Evolutionary conservation across 1,284 basidiomycete species (phyloP), one percentile per base, ranked within the genome.

Genomic region (Peniophora sp.): DNA sequence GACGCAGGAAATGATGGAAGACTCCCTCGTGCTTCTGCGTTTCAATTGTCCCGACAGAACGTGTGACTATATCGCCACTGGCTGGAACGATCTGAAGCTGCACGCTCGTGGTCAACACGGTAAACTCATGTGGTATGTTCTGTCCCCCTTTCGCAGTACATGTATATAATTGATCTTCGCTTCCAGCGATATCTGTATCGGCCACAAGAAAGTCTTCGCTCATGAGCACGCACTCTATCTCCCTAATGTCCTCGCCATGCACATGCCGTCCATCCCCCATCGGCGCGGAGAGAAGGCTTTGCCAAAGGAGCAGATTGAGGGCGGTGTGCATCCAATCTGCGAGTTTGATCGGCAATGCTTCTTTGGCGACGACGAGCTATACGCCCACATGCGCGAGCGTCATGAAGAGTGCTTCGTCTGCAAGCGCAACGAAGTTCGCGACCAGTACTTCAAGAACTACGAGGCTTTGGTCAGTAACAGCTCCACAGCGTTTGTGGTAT

Each of bases 361-460:
- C 75, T 97, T 96, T 65, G 74, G 85, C 25, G 86, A 89, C 53
- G 96, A 99, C 62, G 93, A 96, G 63, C 70, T 98, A n/a, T 97
- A 87, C 65, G 73, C 84, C 36, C 97, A 99, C 68, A 94, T 97
- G 87, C 81, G 95, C 45, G 88, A 95, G 62, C 74, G 73, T 46
- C 96, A 99, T 69, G 96, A 99, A 65, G 95, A 99, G 63, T 99
- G 97, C 65, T 97, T 97, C 62, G 72, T 99, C 25, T 99, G 97
- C 69, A 91, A 91, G 63, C 74, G 84, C 35, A 79, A 84, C 51
- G 92, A 86, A 3, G 63, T 92, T 45, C 73, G 78, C 55, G 83
- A 94, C 65, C 84, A 93, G 70, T 94, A 96, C 89, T 95, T 94
- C 71, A 73, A 78, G 53, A 82, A 91, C 58, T 93, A 92, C 57